A percentile compares a stretch with the other conserved stretches of the same genome.
phyloP scores from a whole-genome alignment of 192 early-diverging fungal genomes.

The Backusella westeae region DNA sequence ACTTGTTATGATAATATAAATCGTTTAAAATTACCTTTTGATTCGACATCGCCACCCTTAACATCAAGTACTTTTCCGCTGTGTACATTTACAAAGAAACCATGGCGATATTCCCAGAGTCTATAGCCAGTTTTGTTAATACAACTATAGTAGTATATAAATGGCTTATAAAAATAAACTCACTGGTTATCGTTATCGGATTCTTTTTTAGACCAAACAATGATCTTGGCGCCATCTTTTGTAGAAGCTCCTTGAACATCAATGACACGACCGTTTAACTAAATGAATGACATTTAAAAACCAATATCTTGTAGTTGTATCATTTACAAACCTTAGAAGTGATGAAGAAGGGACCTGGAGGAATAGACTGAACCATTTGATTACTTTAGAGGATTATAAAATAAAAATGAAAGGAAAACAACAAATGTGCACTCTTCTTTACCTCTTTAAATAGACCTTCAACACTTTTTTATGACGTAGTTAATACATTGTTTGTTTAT shows the following conservation, averaged over 20 bases:
- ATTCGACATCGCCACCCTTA: slow-evolving; percentile 16
- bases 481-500: neutral
- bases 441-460: neutral
- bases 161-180: neutral
- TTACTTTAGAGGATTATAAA: neutral
- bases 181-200: slow-evolving; percentile 16
- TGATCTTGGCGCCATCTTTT: slow-evolving; percentile 22
- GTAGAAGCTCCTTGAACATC: slow-evolving; percentile 20
- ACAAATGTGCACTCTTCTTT: neutral
- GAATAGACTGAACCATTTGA: slow-evolving; percentile 10
- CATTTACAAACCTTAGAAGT: neutral
- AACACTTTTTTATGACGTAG: neutral
- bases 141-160: neutral
- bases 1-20: neutral
- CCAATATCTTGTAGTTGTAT: neutral
- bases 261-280: slow-evolving; percentile 27
- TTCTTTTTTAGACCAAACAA: slow-evolving; percentile 19
- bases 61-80: slow-evolving; percentile 28
- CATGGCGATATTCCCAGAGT: slow-evolving; percentile 26
- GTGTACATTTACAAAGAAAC: slow-evolving; percentile 16
- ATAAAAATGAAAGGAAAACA: neutral
- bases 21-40: neutral
- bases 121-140: neutral
- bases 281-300: neutral
- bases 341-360: slow-evolving; percentile 13